Conservation (phyloP, 345 rosid species). For the Psidium guajava region DNA sequence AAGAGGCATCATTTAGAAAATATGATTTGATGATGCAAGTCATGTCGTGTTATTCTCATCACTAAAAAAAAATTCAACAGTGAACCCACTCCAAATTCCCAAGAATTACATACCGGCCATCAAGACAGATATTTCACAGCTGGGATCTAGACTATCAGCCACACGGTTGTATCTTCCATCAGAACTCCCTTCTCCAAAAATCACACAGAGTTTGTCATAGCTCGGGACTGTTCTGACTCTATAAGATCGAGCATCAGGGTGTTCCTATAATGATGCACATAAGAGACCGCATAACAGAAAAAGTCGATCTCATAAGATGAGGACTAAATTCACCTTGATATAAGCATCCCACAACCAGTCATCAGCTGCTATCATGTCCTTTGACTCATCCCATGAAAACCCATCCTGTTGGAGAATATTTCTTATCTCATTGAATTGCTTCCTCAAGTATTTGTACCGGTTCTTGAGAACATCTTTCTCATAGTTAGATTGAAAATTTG, state of each 20-base stretch:
- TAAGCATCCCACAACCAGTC: conserved; percentile 65
- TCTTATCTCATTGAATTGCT: conserved; percentile 60
- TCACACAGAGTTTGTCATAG: conserved; percentile 58
- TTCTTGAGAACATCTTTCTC: conserved; percentile 78
- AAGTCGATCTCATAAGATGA: not conserved
- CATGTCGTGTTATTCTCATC: not conserved
- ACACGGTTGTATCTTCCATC: conserved; percentile 63
- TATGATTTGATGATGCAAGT: not conserved
- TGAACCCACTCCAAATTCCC: not conserved
- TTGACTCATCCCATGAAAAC: conserved; percentile 69
- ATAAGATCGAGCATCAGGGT: conserved; percentile 77
- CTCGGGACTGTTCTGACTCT: conserved; percentile 74
- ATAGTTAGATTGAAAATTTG: conserved; percentile 44
- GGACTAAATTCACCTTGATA: conserved; percentile 36
- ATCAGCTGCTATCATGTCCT: conserved; percentile 73
- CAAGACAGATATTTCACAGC: conserved; percentile 17
- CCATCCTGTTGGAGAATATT: conserved; percentile 54
- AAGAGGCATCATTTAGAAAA: not conserved
- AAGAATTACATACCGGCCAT: conserved; percentile 33
- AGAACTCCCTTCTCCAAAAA: conserved; percentile 53
- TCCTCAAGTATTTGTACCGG: conserved; percentile 75
- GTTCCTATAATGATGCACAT: conserved; percentile 37
- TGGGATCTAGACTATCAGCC: conserved; percentile 35
- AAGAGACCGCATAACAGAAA: conserved; percentile 8
- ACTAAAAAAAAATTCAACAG: not conserved